Evolutionary conservation across 768 basidiomycete species (phyloP), one percentile per base, ranked within the genome.

Genomic region (Gautieria morchelliformis): DNA sequence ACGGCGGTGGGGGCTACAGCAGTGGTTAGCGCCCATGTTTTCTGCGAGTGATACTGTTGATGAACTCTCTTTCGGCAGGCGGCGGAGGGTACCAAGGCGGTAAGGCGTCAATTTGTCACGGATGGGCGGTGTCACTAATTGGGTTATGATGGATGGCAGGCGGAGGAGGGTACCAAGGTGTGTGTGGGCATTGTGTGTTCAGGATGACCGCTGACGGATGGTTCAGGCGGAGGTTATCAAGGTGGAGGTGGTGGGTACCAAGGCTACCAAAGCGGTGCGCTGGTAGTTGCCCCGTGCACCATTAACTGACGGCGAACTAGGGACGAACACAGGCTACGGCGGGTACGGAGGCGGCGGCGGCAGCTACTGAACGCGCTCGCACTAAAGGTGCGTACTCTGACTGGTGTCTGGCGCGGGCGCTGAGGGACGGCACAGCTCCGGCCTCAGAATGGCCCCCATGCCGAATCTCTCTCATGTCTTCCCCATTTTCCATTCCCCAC

Each of bases 1-100:
- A 52, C 27, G 47, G 56, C 22, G 52, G 56, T 47, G 61, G 59
- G 30, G 40, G 46, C 3, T 41, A 52, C 27, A 55, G 56, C 22
- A 56, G 55, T 22, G 59, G 56, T 19, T 52, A 58, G 14, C n/a
- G 30, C 35, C 33, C n/a, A n/a, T n/a, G n/a, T n/a, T n/a, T n/a
- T n/a, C n/a, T n/a, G n/a, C n/a, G n/a, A n/a, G n/a, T n/a, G n/a
- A n/a, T n/a, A n/a, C n/a, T n/a, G n/a, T 48, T n/a, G 22, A 45
- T 24, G 10, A 30, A 47, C 46, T 56, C 15, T 15, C 14, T 37
- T 53, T 52, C 11, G 8, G 15, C 5, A 55, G 53, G 53, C 19
- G 53, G 53, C 20, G 53, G 53, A n/a, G 53, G 53, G 19, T 55
- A 55, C 39, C 53, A 44, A 30, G 42, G 53, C 15, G 52, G 52